Base-by-base conservation (phyloP, 2,329 filamentous ascomycete species). In the Davidsoniella australis region DNA sequence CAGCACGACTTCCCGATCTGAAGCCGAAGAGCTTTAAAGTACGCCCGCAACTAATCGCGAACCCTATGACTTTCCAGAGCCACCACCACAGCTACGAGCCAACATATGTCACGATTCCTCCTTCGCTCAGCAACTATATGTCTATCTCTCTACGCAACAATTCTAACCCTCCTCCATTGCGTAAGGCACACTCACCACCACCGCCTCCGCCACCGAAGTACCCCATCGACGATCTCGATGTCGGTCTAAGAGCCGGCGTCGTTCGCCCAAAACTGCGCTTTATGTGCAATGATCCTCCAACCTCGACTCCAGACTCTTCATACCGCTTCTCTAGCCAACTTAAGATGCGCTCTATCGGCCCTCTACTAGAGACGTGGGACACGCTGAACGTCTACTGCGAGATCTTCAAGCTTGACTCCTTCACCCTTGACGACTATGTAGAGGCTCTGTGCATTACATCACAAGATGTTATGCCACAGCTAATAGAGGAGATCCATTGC, bases 361-460 rank as follows among this genome's bases (percentile, higher is more conserved):
- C 78, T 2, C 68, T 96, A 14, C 66, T 98, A 20, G 89, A 95
- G 64, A 85, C 85, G 0, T 98, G 91, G 91, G 87, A 95, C 58
- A 95, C 88, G 0, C 71, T 98, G 33, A 98, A 95, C 58, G 89
- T 98, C n/a, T 95, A 95, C 61, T 94, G 87, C 60, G 86, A 94
- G 59, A 82, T 95, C 16, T 94, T 94, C 60, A 78, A 85, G 59
- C 72, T 98, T 23, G 91, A 98, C 63, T 96, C 89, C 0, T 98
- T 98, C 60, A 96, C 89, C 0, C 93, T 96, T 58, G 91, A 98
- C 61, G 91, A 98, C 62, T 96, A 88, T 58, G 72, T 94, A 4
- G 83, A 96, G 61, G 82, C 88, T 0, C 79, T 98, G 71, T 74
- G 80, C 45, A 81, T 88, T 51, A 75, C 82, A 0, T 86, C 79